These are phyloP conservation scores for Ganoderma resinaceum DNA, from an alignment of 1,284 basidiomycete species.

Conservation along the genomic window DNA sequence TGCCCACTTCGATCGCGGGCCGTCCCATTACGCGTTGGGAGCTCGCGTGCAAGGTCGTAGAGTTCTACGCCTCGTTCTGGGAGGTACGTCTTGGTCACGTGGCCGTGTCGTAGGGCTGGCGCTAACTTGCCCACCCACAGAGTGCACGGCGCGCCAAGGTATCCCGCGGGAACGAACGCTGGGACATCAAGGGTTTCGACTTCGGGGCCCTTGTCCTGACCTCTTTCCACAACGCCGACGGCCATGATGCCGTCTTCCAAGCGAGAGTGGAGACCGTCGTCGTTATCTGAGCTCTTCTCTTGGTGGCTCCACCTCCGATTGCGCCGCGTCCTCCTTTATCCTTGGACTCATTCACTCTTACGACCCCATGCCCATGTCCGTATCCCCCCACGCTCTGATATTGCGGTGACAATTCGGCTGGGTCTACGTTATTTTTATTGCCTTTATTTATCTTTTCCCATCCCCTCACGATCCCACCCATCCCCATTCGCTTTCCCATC, in stretches of 20 bases:
- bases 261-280: conserved; percentile 11
- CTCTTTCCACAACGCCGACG: conserved; percentile 7
- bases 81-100: conserved; percentile 4
- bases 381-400: neutral
- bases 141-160: neutral
- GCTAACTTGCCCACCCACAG: neutral
- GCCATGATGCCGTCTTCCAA: conserved; percentile 17
- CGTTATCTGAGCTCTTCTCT: neutral
- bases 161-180: conserved; percentile 4
- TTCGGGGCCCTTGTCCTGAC: conserved; percentile 6
- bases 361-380: neutral
- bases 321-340: too few species aligned
- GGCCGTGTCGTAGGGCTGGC: neutral
- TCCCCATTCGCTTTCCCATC: neutral
- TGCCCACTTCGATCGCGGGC: neutral
- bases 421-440: neutral
- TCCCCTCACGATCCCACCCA: neutral
- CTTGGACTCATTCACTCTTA: neutral
- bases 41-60: neutral
- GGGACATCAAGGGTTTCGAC: neutral
- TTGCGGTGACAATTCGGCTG: neutral
- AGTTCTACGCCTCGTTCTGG: neutral
- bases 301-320: neutral
- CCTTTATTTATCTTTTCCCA: conserved; percentile 19
- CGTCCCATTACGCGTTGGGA: neutral